Evolutionary conservation across 2,329 filamentous ascomycete genomes (phyloP), one percentile per base, ranked within the genome.

Genomic region (Hysterium pulicare): DNA sequence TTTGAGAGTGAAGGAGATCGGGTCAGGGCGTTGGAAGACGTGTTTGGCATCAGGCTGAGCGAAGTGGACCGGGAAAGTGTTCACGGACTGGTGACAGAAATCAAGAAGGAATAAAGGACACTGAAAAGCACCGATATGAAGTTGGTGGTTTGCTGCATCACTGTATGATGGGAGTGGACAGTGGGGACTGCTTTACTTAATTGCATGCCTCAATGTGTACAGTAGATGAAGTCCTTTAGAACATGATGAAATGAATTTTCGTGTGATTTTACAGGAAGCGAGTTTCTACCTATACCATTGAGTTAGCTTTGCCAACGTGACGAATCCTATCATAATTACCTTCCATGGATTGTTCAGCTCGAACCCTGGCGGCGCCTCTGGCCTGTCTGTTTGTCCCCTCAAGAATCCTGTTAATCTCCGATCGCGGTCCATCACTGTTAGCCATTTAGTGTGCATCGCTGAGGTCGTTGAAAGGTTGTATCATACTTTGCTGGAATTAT

Each of bases 331-430:
- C 21, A 8, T 32, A 16, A 61, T 45, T 74, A 83, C 81, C 75
- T 77, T 81, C 81, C 81, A 84, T 49, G 78, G 77, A 67, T 82
- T 83, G 75, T 77, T 84, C 58, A 83, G 62, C 66, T 83, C 81
- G 68, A 84, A 84, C 47, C 80, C 81, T 43, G 71, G 66, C 21
- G 81, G 81, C 22, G 81, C 81, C 45, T 69, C 66, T 35, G 74
- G 69, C 49, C 73, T 77, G 66, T 81, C 78, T 43, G 78, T 78
- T 61, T 84, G 81, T 46, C 79, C 81, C 67, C 81, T 71, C 57
- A 75, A 58, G 49, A 72, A 76, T 41, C 81, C 81, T 31, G 81
- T 84, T 55, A 84, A 71, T 49, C 81, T 70, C 58, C 75, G 68
- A 62, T 84, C 81, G 64, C 81, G 73, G 56, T 83, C 78, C 79